Percentiles rank a stretch among this genome's conserved stretches.
Conservation (phyloP, 805 yeast species). For the Yarrowia sp. region DNA sequence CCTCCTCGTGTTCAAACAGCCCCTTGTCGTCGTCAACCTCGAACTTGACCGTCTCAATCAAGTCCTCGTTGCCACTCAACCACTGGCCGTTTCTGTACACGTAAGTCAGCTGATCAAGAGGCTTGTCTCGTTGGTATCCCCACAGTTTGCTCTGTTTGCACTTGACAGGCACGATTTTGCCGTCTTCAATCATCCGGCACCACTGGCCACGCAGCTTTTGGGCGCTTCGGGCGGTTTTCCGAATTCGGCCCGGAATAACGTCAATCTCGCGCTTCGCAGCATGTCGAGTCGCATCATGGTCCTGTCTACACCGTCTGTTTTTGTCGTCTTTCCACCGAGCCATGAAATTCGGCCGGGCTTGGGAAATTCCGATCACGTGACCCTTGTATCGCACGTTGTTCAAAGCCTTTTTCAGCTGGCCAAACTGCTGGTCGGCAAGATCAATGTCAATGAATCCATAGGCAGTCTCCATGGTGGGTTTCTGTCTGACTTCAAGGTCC, state of each 20-base stretch:
- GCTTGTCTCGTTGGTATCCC: constrained; percentile 82
- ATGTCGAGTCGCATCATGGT: constrained; percentile 46
- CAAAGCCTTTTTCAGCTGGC: constrained; percentile 61
- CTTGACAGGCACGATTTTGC: constrained; percentile 64
- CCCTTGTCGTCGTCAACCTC: constrained; percentile 40
- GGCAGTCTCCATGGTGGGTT: constrained; percentile 59
- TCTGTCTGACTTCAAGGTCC: constrained; percentile 61
- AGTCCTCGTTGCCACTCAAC: constrained; percentile 81
- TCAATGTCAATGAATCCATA: constrained; percentile 74
- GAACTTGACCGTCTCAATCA: constrained; percentile 63
- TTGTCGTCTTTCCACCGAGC: constrained; percentile 56
- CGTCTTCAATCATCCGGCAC: constrained; percentile 59
- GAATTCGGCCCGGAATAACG: constrained; percentile 64
- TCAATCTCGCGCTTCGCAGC: constrained; percentile 48
- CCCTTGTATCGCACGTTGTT: constrained; percentile 83
- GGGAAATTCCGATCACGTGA: constrained; percentile 62
- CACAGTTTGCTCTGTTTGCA: constrained; percentile 81
- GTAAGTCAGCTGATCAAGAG: constrained; percentile 66
- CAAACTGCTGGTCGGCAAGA: constrained; percentile 56
- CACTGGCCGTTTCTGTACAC: constrained; percentile 70
- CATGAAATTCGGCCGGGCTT: constrained; percentile 71
- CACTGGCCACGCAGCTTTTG: constrained; percentile 62
- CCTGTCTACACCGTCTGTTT: constrained; percentile 11
- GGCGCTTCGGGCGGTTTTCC: constrained; percentile 58
- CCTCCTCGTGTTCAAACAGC: constrained; percentile 46